These are phyloP conservation scores for Penicillium daleae DNA, from an alignment of 495 filamentous ascomycete species.

Conservation along the genomic window DNA sequence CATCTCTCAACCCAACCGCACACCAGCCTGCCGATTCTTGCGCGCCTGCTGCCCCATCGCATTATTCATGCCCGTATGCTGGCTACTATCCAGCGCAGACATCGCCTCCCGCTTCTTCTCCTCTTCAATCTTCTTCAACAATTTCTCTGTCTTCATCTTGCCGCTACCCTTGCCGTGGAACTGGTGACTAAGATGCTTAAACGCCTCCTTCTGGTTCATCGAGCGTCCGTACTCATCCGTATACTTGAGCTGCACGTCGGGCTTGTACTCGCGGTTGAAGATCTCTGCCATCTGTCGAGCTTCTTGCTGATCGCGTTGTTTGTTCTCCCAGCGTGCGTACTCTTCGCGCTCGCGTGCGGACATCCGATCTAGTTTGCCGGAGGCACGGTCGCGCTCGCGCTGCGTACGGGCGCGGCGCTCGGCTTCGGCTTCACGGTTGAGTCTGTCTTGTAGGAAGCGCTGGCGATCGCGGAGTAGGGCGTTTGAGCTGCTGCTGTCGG, in stretches of 20 bases:
- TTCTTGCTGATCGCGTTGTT: conserved; percentile 78
- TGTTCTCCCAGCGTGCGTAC: conserved; percentile 83
- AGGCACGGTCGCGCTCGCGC: conserved; percentile 83
- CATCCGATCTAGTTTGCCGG: conserved; percentile 83
- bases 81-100: conserved; percentile 79
- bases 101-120: conserved; percentile 85
- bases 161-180: conserved; percentile 98
- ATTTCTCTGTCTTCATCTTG: conserved; percentile 97
- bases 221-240: conserved; percentile 82
- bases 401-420: conserved; percentile 80
- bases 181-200: conserved; percentile 91
- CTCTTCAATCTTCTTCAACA: conserved; percentile 93
- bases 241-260: conserved; percentile 86
- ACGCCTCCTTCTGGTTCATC: conserved; percentile 93
- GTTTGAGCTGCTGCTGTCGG: conserved; percentile 64
- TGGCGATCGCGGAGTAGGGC: conserved; percentile 73
- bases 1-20: conserved; percentile 66
- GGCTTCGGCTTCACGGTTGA: conserved; percentile 69
- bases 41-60: conserved; percentile 73
- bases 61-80: conserved; percentile 79
- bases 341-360: conserved; percentile 89
- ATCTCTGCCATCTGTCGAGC: conserved; percentile 78
- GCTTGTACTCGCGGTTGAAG: conserved; percentile 86
- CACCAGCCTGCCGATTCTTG: conserved; percentile 87
- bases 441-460: conserved; percentile 80